Evolutionary conservation across 306 rosid genomes (phyloP), one percentile per base, ranked within the genome.

Genomic region (Comarum palustre): DNA sequence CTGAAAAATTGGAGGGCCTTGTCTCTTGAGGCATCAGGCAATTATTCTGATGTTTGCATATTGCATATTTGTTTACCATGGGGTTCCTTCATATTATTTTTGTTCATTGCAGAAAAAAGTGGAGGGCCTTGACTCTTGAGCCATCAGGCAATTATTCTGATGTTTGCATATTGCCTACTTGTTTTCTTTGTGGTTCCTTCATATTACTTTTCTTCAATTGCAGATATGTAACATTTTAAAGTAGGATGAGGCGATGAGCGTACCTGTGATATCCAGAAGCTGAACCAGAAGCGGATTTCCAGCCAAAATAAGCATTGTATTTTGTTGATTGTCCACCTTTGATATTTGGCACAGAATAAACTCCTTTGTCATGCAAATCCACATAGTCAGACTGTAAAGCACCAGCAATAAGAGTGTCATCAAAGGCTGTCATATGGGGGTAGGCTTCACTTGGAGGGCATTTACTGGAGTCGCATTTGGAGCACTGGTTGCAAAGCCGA

Each of bases 231-330:
- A 34, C 20, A 70, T 3, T 34, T 12, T 5, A 32, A 48, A 20
- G 9, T 45, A 73, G 43, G 71, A 64, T 62, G 11, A 36, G 8
- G 43, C 14, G 46, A 34, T 34, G 42, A 16, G 25, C 2, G 3
- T 81, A 79, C 84, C 84, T 79, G 73, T 76, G 79, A 50, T 51
- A 68, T 52, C 81, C 84, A 2, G 81, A 79, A 62, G 78, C 43
- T 14, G 81, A 76, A 68, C 84, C 83, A 68, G 86, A 83, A 54
- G 81, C 24, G 62, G 81, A 79, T 45, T 76, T 76, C 84, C 81
- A 79, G 20, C 84, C 86, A 79, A 31, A 76, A 47, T 83, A 79
- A 66, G 84, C 79, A 73, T 76, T 79, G 54, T 24, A 27, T 25
- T 57, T 6, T 6, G 75, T 17, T n/a, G 84, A 79, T 16, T 79